Conservation (phyloP, 345 rosid species). For the Arabis hirsuta region DNA sequence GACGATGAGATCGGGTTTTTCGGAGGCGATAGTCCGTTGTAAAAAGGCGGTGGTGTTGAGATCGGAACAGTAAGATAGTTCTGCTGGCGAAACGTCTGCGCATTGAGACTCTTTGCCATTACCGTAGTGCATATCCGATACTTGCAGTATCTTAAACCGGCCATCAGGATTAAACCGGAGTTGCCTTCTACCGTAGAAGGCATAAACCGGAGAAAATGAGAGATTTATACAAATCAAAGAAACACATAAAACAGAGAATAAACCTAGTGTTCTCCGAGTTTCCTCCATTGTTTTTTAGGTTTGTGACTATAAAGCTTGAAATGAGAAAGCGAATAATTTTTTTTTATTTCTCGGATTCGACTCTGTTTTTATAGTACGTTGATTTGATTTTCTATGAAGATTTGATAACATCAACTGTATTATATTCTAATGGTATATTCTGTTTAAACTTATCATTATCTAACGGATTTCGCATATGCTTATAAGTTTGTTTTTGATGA, state of each 20-base stretch:
- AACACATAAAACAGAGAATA: constrained; percentile 8
- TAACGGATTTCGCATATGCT: constrained; percentile 30
- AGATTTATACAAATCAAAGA: constrained; percentile 34
- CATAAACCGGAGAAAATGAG: constrained; percentile 25
- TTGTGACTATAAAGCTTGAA: background rate
- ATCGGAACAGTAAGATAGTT: constrained; percentile 67
- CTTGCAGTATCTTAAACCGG: constrained; percentile 83
- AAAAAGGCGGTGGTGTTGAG: constrained; percentile 86
- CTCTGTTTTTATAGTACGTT: constrained; percentile 19
- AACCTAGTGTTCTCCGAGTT: background rate
- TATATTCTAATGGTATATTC: constrained; percentile 31
- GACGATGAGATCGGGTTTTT: constrained; percentile 81
- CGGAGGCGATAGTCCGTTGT: constrained; percentile 70
- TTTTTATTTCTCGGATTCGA: background rate
- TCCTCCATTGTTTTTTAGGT: constrained; percentile 28
- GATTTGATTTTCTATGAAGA: constrained; percentile 8
- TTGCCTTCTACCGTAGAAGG: constrained; percentile 30
- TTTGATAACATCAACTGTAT: constrained; percentile 4
- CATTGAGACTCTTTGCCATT: constrained; percentile 65
- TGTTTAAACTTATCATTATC: constrained; percentile 1
- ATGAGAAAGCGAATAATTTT: background rate
- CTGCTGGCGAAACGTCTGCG: constrained; percentile 55
- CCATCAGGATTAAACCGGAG: constrained; percentile 64
- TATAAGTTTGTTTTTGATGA: background rate
- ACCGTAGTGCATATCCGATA: constrained; percentile 93